A percentile compares a stretch with the other conserved stretches of the same genome.
phyloP scores from a whole-genome alignment of 129 eudicot genomes.

The Lonicera japonica region DNA sequence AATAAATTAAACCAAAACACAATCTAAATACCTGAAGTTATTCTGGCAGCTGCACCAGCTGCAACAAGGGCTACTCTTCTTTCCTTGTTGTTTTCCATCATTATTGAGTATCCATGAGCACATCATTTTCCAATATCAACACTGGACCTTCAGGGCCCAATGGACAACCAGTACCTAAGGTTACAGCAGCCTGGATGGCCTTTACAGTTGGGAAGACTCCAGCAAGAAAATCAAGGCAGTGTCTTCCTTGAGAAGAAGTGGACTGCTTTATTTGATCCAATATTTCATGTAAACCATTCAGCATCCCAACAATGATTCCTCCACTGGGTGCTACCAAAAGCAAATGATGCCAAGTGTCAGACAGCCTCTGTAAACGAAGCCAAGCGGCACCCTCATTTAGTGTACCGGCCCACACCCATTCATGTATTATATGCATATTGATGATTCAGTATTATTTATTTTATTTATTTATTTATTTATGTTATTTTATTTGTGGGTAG shows the following conservation, averaged over 20 bases:
- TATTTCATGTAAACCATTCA: slow-evolving; percentile 92
- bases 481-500: no score
- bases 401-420: slow-evolving; percentile 99
- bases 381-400: slow-evolving; percentile 99
- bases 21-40: slow-evolving; percentile 62
- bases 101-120: slow-evolving; percentile 79
- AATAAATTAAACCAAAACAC: slow-evolving; percentile 68
- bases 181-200: slow-evolving; percentile 94
- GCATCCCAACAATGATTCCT: slow-evolving; percentile 93
- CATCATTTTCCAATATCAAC: slow-evolving; percentile 99
- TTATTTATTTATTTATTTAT: no score
- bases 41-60: slow-evolving; percentile 99
- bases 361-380: slow-evolving; percentile 82
- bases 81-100: slow-evolving; percentile 90
- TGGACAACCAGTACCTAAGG: slow-evolving; percentile 96
- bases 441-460: no score
- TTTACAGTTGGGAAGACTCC: slow-evolving; percentile 70
- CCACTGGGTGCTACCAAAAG: slow-evolving; percentile 91
- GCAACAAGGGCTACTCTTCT: slow-evolving; percentile 97
- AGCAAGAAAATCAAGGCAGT: slow-evolving; percentile 58
- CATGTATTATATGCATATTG: slow-evolving; percentile 97
- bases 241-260: slow-evolving; percentile 64
- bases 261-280: slow-evolving; percentile 76
- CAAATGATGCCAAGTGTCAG: slow-evolving; percentile 95
- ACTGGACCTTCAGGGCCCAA: slow-evolving; percentile 99